Evolutionary conservation across 768 basidiomycete genomes (phyloP), one percentile per base, ranked within the genome.

Genomic region (Leucogyrophana mollusca): DNA sequence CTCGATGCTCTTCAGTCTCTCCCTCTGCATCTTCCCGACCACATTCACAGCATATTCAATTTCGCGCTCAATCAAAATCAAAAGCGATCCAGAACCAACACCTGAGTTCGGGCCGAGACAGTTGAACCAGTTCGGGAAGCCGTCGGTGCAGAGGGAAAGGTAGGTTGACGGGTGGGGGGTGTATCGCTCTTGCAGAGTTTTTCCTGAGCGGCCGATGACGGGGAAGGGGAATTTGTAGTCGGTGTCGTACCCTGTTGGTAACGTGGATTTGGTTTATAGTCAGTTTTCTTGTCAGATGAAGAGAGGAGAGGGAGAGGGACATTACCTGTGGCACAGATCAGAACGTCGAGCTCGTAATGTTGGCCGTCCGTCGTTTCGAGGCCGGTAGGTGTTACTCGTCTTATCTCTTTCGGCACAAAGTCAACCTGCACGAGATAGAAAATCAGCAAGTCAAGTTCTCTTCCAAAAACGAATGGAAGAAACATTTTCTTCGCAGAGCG

Each of bases 71-170:
- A 81, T 68, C 0, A 85, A 32, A 17, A 78, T 59, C 3, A 83
- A 56, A n/a, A 85, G 59, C 13, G 77, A 78, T 0, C 82, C 80
- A 0, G 76, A 68, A 3, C 78, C 80, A 13, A 83, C 73, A 7
- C 54, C 71, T 1, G 79, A 69, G 56, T 82, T 83, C 2, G 84
- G 83, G 0, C 83, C 83, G 9, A 78, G 55, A 16, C 66, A 56
- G 44, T 74, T 68, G 68, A 85, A 85, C 74, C 75, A 79, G 61
- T 84, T 86, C n/a, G 85, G 85, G 62, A 85, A 85, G 7, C 78
- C 80, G 38, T 83, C 78, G 16, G 79, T 72, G 17, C 77, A 73
- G 24, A 85, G 57, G 6, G 77, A 70, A 5, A 87, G 69, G 59
- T 87, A 87, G 4, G 79, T 75, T 9, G 62, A 60, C 2, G 83